These are phyloP conservation scores for Amanita rubescens DNA, from an alignment of 768 basidiomycete species.

Conservation along the genomic window DNA sequence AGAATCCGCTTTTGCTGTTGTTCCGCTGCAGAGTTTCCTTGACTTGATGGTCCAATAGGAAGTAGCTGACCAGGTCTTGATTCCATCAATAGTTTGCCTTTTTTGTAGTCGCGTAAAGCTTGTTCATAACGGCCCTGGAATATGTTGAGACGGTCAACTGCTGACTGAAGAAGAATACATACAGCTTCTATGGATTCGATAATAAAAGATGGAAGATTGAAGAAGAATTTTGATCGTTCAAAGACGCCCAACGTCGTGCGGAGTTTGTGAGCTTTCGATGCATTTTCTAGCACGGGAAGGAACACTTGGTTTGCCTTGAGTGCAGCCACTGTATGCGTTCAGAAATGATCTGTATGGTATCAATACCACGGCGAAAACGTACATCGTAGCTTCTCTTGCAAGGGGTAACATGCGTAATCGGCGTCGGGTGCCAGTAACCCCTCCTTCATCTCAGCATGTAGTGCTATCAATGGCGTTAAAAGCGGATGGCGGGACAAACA, in stretches of 20 bases:
- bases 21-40: slow-evolving; percentile 34
- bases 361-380: slow-evolving; percentile 15
- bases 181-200: slow-evolving; percentile 87
- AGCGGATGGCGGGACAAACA: background rate
- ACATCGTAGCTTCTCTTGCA: slow-evolving; percentile 86
- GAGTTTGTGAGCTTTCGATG: slow-evolving; percentile 88
- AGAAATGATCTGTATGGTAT: slow-evolving; percentile 1
- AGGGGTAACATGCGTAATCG: slow-evolving; percentile 77
- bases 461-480: slow-evolving; percentile 37
- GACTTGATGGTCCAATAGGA: slow-evolving; percentile 55
- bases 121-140: slow-evolving; percentile 85
- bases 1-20: slow-evolving; percentile 88
- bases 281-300: slow-evolving; percentile 91
- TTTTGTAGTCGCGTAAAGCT: slow-evolving; percentile 94
- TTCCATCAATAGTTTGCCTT: slow-evolving; percentile 86
- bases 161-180: slow-evolving; percentile 20
- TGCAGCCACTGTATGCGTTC: slow-evolving; percentile 58
- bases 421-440: slow-evolving; percentile 68
- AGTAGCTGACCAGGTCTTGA: slow-evolving; percentile 83
- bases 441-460: slow-evolving; percentile 91
- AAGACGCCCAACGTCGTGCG: slow-evolving; percentile 92
- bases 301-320: slow-evolving; percentile 94
- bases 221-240: slow-evolving; percentile 95
- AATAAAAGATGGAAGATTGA: slow-evolving; percentile 91
- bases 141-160: background rate